Conservation (phyloP, 768 basidiomycete genomes). For the Mycena vulgaris region DNA sequence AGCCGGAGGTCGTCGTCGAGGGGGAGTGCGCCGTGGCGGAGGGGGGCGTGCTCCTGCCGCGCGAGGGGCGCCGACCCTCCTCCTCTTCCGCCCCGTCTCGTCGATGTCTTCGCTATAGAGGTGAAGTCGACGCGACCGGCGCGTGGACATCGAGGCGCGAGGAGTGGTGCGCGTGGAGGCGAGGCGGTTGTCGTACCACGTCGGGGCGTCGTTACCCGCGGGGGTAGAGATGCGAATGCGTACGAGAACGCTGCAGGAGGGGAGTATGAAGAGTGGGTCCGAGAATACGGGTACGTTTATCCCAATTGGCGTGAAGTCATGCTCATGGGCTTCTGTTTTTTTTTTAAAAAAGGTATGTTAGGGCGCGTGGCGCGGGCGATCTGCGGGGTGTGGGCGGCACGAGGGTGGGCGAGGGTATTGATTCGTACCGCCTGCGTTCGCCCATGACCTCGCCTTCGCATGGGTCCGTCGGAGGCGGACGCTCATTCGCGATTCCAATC, state of each 20-base stretch:
- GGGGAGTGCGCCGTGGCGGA: not conserved
- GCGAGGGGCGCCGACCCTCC: not conserved
- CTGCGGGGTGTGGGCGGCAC: not conserved
- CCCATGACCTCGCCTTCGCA: not conserved
- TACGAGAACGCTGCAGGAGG: not conserved
- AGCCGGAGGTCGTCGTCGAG: slow-evolving; percentile 5
- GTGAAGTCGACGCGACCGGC: not conserved
- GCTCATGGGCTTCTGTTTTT: slow-evolving; percentile 3
- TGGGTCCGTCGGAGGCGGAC: not conserved
- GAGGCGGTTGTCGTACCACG: not conserved
- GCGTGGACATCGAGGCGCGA: not conserved
- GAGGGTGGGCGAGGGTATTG: not conserved
- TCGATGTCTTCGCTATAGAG: not conserved
- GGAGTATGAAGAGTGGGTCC: not conserved
- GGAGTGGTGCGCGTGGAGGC: not conserved
- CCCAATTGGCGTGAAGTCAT: not conserved
- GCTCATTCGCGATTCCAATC: not conserved
- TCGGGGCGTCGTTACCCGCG: not conserved
- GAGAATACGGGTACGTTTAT: not conserved
- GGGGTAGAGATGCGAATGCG: not conserved
- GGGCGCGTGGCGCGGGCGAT: not conserved
- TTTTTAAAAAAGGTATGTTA: slow-evolving; percentile 3
- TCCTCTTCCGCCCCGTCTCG: not conserved
- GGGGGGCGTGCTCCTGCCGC: not conserved
- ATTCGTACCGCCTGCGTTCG: not conserved